Percentiles rank a stretch among this genome's conserved stretches.
Evolutionary conservation across 2,329 filamentous ascomycete genomes (phyloP).

Genomic region (Epichloe aotearoae): DNA sequence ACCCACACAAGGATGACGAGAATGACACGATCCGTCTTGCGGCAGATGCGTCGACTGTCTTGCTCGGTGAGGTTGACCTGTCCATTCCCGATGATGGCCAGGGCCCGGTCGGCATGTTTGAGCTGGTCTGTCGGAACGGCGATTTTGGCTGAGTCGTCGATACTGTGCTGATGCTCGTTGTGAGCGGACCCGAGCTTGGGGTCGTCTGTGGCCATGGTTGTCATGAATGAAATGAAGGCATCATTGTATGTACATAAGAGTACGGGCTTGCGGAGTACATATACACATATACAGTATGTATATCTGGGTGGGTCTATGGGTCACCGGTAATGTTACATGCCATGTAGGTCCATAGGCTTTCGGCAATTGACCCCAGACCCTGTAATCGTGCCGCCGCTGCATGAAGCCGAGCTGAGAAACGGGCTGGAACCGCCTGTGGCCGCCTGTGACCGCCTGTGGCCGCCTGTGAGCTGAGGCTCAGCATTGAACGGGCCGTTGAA

Average conservation of each 20-base stretch:
- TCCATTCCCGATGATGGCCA: conserved; percentile 1
- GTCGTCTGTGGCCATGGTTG: conserved; percentile 4
- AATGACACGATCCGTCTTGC: conserved; percentile 48
- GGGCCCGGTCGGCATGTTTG: conserved; percentile 1
- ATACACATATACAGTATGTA: no score
- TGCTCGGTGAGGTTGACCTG: conserved; percentile 9
- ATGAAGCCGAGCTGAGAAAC: no score
- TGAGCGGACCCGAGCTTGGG: conserved; percentile 6
- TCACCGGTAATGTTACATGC: no score
- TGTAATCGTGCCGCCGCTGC: no score
- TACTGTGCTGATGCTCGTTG: conserved; percentile 4
- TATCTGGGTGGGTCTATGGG: no score
- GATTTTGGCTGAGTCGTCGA: neutral
- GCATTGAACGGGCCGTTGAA: no score
- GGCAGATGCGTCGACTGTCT: conserved; percentile 32
- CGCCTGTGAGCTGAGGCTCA: no score
- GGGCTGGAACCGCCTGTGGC: no score
- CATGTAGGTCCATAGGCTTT: no score
- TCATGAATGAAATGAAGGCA: neutral
- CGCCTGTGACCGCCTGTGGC: no score
- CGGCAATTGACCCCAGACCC: no score
- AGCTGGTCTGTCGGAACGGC: neutral
- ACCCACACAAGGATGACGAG: conserved; percentile 42
- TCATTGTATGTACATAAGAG: neutral
- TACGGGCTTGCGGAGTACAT: no score